A percentile compares a stretch with the other conserved stretches of the same genome.
phyloP scores from a whole-genome alignment of 2,329 filamentous ascomycete species.

The Eutypa lata region DNA sequence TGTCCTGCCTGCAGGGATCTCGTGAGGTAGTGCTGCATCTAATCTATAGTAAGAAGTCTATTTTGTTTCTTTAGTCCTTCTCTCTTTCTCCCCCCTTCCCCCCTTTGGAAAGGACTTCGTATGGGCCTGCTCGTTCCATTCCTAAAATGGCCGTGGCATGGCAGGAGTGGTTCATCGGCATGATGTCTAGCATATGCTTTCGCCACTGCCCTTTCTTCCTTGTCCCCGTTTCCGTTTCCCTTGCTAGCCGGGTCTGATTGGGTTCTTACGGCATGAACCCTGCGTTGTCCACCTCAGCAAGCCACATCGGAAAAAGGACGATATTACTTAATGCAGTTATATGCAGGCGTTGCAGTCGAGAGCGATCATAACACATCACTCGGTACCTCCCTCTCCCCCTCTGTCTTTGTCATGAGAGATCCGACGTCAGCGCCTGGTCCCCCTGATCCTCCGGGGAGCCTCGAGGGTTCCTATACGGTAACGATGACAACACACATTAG shows the following conservation, averaged over 20 bases:
- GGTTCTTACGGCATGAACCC: conserved; percentile 10
- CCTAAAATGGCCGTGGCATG: conserved; percentile 10
- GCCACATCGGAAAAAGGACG: conserved; percentile 26
- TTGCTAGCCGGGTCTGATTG: conserved; percentile 21
- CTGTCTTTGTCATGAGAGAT: conserved; percentile 2
- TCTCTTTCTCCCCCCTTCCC: too few species aligned
- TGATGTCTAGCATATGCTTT: conserved; percentile 12
- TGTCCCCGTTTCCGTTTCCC: conserved; percentile 6
- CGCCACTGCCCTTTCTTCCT: conserved; percentile 8
- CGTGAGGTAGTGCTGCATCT: conserved; percentile 9
- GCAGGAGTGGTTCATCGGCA: conserved; percentile 8
- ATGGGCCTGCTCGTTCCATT: conserved; percentile 4
- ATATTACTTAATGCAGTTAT: conserved; percentile 17
- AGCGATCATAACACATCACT: conserved; percentile 23
- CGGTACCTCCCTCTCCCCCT: conserved; percentile 10
- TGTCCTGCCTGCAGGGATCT: conserved; percentile 20
- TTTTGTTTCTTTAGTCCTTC: conserved; percentile 4
- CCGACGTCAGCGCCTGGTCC: conserved; percentile 11
- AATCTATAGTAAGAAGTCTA: conserved; percentile 12
- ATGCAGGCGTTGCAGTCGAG: conserved; percentile 25
- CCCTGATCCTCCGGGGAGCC: conserved; percentile 8
- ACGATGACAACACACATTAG: conserved; percentile 19
- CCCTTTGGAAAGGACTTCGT: not conserved
- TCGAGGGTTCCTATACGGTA: conserved; percentile 6
- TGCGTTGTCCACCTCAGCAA: conserved; percentile 25